Evolutionary conservation across 2,329 filamentous ascomycete genomes (phyloP), one percentile per base, ranked within the genome.

Genomic region (Hymenoscyphus occultus): DNA sequence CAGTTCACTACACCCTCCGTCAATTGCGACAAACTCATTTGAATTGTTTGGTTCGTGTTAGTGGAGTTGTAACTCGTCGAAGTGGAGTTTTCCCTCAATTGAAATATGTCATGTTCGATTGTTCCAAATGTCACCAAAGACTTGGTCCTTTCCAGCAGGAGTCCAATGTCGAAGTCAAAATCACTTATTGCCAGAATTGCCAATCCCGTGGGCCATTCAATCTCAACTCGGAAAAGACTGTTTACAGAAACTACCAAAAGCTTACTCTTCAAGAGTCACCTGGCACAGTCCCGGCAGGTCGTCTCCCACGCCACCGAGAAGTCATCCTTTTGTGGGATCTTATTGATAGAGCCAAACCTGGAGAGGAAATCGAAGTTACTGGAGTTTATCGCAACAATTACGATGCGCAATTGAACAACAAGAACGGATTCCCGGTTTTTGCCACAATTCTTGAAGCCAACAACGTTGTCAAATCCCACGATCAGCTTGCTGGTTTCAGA

Each of bases 161-260:
- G 80, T 95, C 94, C 54, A 96, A 95, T 68, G 89, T 93, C 56
- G 95, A 99, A 78, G 93, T 99, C 75, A 97, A 94, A 79, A 92
- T 99, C 72, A 92, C 91, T 0, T 99, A 91, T 81, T 99, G 95
- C 76, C 94, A 97, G 76, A 95, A 91, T 76, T 99, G 95, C 79
- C 94, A 98, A 79, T 96, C 92, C 48, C 89, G 92, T 51, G 95
- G 95, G 0, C 96, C 95, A 0, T 99, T 99, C 75, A 96, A 90
- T 0, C 82, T 99, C 70, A 98, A 98, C 80, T 95, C 93, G 3
- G 95, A 98, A 77, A 96, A 97, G 82, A 99, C 95, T 0, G 91
- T 99, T 16, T 99, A 99, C 80, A 90, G 95, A 68, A 99, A 99
- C 78, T 99, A 97, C 79, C 95, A 99, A 77, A 99, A 97, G 76